These are phyloP conservation scores for Pluteus cervinus DNA, from an alignment of 768 basidiomycete species.

Conservation along the genomic window DNA sequence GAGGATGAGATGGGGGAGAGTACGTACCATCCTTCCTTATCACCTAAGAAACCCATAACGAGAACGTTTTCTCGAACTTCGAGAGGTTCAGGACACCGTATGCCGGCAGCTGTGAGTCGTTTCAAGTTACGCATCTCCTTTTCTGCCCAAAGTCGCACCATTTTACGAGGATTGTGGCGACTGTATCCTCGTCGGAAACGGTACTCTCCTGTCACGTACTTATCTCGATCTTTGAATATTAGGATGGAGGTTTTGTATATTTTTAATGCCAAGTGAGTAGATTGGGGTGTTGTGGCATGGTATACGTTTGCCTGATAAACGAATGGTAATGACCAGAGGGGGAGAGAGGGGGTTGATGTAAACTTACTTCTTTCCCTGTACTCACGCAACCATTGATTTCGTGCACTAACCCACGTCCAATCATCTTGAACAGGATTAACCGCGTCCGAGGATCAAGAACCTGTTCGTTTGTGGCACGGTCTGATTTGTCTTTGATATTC, in stretches of 20 bases:
- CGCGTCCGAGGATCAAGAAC: constrained; percentile 95
- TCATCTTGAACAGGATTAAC: constrained; percentile 93
- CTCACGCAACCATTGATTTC: constrained; percentile 95
- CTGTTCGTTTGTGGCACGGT: constrained; percentile 95
- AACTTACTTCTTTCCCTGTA: constrained; percentile 90
- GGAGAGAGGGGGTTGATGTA: constrained; percentile 3
- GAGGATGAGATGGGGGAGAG: constrained; percentile 2
- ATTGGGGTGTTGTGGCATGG: constrained; percentile 62
- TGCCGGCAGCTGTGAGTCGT: constrained; percentile 74
- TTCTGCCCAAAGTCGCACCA: constrained; percentile 98
- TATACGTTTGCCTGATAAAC: constrained; percentile 87
- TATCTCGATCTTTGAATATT: constrained; percentile 94
- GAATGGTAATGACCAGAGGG: constrained; percentile 3
- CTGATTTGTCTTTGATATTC: constrained; percentile 91
- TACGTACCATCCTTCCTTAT: constrained; percentile 72
- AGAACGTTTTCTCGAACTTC: constrained; percentile 97
- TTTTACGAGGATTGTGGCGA: constrained; percentile 91
- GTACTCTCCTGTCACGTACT: constrained; percentile 93
- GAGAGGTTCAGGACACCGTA: constrained; percentile 81
- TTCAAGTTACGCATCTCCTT: constrained; percentile 98
- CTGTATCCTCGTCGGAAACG: constrained; percentile 91
- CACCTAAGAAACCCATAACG: constrained; percentile 91
- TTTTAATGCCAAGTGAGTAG: constrained; percentile 80
- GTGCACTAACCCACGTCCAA: constrained; percentile 80
- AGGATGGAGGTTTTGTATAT: constrained; percentile 99